Evolutionary conservation across 768 basidiomycete species (phyloP), one percentile per base, ranked within the genome.

Genomic region (Scleroderma citrinum): DNA sequence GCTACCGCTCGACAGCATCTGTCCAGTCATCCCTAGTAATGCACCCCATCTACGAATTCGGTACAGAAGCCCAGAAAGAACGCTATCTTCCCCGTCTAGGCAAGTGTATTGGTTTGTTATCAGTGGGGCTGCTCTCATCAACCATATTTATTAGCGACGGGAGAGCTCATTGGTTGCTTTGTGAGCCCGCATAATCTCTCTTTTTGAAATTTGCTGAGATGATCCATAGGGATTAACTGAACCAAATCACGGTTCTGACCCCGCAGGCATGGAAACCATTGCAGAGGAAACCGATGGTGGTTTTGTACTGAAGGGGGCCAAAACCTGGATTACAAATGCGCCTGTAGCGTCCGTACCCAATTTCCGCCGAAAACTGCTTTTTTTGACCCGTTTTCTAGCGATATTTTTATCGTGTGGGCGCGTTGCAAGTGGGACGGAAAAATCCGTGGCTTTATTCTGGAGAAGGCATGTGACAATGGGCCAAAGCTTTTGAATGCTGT

Each of bases 271-370:
- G 95, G 90, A 94, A 60, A 96, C 95, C 1, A 84, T 78, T 23
- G 95, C 92, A 11, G 81, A 81, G 53, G 91, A 96, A 65, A 74
- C 76, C 0, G 85, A 86, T 47, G 91, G 92, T 12, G 92, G 92
- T 4, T 97, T 84, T 67, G 68, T 88, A 21, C 62, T 98, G 46
- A 87, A 82, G 54, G 95, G 95, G 45, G 87, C 87, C 67, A 98
- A 98, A 74, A 98, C 92, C 0, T 98, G 95, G 95, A 98, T 98
- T 61, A 81, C 92, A 13, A 96, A 96, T 61, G 82, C 93, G 1
- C 92, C 93, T 8, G 82, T 89, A 47, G 92, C 93, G 83, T 90
- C 61, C 68, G 84, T 73, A 37, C 36, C 42, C 10, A 37, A 32
- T 35, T 41, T 53, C n/a, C n/a, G 24, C 36, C 43, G 39, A 32